Base-by-base conservation (phyloP, 2,329 filamentous ascomycete genomes). In the Blumeria graminis region DNA sequence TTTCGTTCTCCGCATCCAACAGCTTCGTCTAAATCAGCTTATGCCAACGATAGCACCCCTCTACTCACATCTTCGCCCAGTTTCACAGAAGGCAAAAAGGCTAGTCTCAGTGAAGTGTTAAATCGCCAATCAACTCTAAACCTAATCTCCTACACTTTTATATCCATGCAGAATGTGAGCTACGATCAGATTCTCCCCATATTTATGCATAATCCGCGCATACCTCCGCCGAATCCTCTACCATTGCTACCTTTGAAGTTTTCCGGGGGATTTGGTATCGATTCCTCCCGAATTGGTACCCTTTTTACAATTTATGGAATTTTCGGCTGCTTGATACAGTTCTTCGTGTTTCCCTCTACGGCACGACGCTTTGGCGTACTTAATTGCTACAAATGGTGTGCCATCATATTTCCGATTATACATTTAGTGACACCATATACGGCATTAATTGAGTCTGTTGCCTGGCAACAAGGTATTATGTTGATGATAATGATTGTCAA, bases 181-280 rank as follows among this genome's bases (percentile, higher is more conserved):
- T 95, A 81, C 65, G 90, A 96, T 68, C 88, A 94, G 65, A 74
- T 90, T 1, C 76, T 96, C 1, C 85, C 88, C 3, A 86, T 95
- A 0, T 94, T 94, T 67, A 76, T 95, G 64, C 85, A 94, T 68
- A 83, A 86, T 61, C 82, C 84, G 0, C 69, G 68, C 0, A 73
- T 80, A 62, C 65, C 73, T 4, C 68, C 72, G 4, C 68, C 76
- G 0, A 70, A 75, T 0, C 71, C 79, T 10, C 78, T 78, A 63
- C 77, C 73, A 0, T 70, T 73, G 1, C 74, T 86, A 0, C 89
- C 89, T 0, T 82, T 95, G 64, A 83, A 85, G 64, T 95, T 95
- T 64, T 74, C 76, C 1, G 82, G 86, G 39, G 88, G 88, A 0
- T 93, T 93, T 64, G 87, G 87, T 0, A 67, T 80, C 63, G 72